Conservation (phyloP, 1,139 yeast genomes). For the Candida sp. region DNA sequence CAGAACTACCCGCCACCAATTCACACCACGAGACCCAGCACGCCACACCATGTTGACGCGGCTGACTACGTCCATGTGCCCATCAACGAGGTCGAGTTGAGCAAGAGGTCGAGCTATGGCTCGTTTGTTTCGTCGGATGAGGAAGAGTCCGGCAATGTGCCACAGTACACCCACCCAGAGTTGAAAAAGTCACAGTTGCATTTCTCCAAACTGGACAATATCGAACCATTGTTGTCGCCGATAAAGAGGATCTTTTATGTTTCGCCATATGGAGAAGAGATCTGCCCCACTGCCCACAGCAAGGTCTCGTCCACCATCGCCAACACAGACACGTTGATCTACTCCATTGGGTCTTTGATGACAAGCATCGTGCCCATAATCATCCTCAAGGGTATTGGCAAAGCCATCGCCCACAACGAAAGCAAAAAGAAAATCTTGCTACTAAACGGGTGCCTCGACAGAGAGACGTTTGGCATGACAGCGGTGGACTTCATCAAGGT, state of each 20-base stretch:
- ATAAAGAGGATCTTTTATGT: constrained; percentile 77
- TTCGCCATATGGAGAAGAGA: constrained; percentile 89
- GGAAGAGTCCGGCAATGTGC: constrained; percentile 57
- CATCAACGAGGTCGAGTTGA: constrained; percentile 19
- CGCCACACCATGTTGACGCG: constrained; percentile 27
- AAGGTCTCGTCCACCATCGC: constrained; percentile 60
- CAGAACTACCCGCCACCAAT: constrained; percentile 43
- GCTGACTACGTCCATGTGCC: not conserved
- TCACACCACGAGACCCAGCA: constrained; percentile 38
- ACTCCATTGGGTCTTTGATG: constrained; percentile 88
- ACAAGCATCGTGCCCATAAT: constrained; percentile 85
- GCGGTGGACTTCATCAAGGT: constrained; percentile 63
- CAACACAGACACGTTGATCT: constrained; percentile 61
- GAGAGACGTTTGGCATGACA: constrained; percentile 75
- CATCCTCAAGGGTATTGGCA: constrained; percentile 74
- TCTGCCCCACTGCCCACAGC: constrained; percentile 75
- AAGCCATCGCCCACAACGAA: constrained; percentile 48
- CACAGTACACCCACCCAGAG: constrained; percentile 84
- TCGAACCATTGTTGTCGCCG: constrained; percentile 73
- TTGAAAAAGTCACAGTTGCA: constrained; percentile 74
- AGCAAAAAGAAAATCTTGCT: constrained; percentile 55
- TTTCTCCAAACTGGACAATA: constrained; percentile 59
- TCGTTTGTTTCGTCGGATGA: not conserved
- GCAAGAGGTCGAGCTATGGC: constrained; percentile 4
- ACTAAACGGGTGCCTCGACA: constrained; percentile 72